Evolutionary conservation across 495 filamentous ascomycete species (phyloP).

Genomic region (Daldinia childiae): DNA sequence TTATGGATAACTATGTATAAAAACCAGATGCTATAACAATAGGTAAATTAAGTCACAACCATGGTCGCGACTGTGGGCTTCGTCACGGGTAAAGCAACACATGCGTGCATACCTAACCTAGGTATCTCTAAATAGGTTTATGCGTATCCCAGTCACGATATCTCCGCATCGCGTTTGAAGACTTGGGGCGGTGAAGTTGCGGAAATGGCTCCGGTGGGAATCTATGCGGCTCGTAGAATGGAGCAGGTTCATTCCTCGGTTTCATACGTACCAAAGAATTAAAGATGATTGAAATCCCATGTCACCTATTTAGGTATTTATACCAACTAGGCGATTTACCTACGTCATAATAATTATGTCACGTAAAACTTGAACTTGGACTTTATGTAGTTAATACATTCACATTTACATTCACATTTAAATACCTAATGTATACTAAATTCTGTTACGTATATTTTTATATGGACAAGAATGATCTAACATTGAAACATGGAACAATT

Average conservation of each 20-base stretch:
- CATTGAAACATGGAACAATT: background rate
- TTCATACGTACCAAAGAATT: constrained; percentile 3
- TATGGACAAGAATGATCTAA: background rate
- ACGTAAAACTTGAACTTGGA: background rate
- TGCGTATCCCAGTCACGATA: background rate
- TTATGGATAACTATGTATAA: too few species aligned
- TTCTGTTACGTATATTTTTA: background rate
- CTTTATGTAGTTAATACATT: too few species aligned
- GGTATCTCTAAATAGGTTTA: background rate
- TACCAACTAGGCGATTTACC: background rate
- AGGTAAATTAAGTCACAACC: background rate
- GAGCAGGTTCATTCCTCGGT: constrained; percentile 3
- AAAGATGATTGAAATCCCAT: too few species aligned
- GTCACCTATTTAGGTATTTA: too few species aligned
- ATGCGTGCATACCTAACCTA: background rate
- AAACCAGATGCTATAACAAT: background rate
- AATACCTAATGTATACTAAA: background rate
- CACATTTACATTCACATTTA: background rate
- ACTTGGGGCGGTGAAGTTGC: background rate
- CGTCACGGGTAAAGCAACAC: background rate
- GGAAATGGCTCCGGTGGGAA: background rate
- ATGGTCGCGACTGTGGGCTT: background rate
- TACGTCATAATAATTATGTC: too few species aligned
- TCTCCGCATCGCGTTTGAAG: background rate
- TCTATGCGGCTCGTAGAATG: background rate